A percentile compares a stretch with the other conserved stretches of the same genome.
Evolutionary conservation across 2,329 filamentous ascomycete species (phyloP).

Genomic region (Diaporthe destruens): DNA sequence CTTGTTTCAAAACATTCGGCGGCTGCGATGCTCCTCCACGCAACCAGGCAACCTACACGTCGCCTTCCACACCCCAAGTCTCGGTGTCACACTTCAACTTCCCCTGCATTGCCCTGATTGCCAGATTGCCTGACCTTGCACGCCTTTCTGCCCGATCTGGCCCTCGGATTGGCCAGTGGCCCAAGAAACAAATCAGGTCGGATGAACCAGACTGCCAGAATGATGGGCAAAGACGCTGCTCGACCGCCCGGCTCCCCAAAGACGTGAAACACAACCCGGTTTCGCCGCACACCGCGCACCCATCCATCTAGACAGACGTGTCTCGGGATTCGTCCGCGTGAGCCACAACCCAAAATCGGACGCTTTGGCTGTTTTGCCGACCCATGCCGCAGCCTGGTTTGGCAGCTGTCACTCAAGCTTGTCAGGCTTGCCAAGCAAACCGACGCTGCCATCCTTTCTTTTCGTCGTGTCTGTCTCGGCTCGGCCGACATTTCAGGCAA

Average conservation of each 20-base stretch:
- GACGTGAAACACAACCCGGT: slow-evolving; percentile 38
- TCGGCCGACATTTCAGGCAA: slow-evolving; percentile 1
- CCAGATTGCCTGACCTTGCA: not conserved
- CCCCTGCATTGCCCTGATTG: not conserved
- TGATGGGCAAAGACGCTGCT: slow-evolving; percentile 3
- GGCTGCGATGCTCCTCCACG: no score
- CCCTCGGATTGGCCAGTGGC: slow-evolving; percentile 16
- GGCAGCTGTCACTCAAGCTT: slow-evolving; percentile 21
- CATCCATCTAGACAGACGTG: not conserved
- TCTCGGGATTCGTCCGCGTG: slow-evolving; percentile 5
- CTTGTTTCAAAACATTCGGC: slow-evolving; percentile 25
- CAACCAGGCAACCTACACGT: not conserved
- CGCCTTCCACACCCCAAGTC: slow-evolving; percentile 17
- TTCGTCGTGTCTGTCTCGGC: slow-evolving; percentile 2
- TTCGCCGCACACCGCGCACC: slow-evolving; percentile 7
- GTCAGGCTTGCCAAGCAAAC: slow-evolving; percentile 14
- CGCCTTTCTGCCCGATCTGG: not conserved
- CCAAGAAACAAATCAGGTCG: slow-evolving; percentile 12
- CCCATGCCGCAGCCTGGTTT: not conserved
- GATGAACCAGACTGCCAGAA: slow-evolving; percentile 17
- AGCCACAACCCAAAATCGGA: slow-evolving; percentile 9
- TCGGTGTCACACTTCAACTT: not conserved
- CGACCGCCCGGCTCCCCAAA: slow-evolving; percentile 19
- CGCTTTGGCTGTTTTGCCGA: not conserved
- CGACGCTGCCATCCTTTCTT: not conserved